Evolutionary conservation across 305 asterid genomes (phyloP).

Genomic region (Caryopteris hybrid): DNA sequence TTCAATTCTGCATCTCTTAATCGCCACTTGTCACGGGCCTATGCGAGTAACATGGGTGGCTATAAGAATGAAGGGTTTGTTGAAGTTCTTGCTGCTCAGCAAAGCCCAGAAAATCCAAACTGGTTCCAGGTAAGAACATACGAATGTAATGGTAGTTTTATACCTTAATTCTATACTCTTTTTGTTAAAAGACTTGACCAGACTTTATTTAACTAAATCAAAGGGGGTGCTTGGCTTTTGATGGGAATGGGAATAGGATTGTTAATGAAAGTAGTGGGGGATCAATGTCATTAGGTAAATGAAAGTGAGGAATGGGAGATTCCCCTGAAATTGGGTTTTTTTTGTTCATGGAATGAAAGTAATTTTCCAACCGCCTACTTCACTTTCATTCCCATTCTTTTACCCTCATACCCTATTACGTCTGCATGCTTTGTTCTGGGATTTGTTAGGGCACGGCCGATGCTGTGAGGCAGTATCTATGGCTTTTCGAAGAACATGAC

Average conservation of each 20-base stretch:
- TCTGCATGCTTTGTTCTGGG: background rate
- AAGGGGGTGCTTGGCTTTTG: no score
- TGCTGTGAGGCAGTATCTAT: slow-evolving; percentile 65
- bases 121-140: slow-evolving; percentile 58
- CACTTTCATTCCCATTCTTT: no score
- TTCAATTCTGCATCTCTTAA: slow-evolving; percentile 63
- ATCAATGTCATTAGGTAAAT: no score
- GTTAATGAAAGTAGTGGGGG: no score
- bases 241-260: no score
- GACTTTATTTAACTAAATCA: background rate
- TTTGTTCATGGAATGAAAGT: no score
- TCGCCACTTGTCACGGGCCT: slow-evolving; percentile 64
- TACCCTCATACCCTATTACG: no score
- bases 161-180: background rate
- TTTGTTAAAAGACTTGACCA: background rate
- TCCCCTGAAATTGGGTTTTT: no score
- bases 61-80: slow-evolving; percentile 63
- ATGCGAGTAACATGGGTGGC: slow-evolving; percentile 66
- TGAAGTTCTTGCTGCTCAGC: slow-evolving; percentile 71
- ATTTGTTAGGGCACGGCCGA: slow-evolving; percentile 62
- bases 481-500: slow-evolving; percentile 71
- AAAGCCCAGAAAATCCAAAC: slow-evolving; percentile 71
- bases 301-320: no score
- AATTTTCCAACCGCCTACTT: no score
- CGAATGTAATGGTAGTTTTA: background rate